Percentiles rank a stretch among this genome's conserved stretches.
phyloP scores from a whole-genome alignment of 192 early-diverging fungal genomes.

The Rhizoclosmatium globosum region DNA sequence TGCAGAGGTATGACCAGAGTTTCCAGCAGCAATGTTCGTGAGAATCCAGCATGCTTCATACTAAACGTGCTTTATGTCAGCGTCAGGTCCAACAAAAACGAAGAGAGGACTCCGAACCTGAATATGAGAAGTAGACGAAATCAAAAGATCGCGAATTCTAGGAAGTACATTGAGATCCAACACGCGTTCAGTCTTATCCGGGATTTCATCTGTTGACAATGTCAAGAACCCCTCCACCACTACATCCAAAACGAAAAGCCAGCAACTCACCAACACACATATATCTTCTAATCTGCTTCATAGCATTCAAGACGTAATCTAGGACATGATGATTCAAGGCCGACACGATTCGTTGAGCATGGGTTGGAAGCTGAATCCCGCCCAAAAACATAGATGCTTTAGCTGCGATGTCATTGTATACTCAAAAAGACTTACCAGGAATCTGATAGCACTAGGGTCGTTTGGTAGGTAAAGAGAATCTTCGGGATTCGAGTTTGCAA shows the following conservation, averaged over 20 bases:
- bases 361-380: constrained; percentile 29
- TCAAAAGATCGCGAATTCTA: constrained; percentile 24
- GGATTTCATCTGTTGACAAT: constrained; percentile 31
- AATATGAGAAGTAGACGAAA: neutral
- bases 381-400: neutral
- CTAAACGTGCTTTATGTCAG: neutral
- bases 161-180: constrained; percentile 36
- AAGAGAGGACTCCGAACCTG: constrained; percentile 9
- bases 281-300: constrained; percentile 38
- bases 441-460: constrained; percentile 14
- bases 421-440: constrained; percentile 25
- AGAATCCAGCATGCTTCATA: constrained; percentile 45
- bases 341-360: constrained; percentile 13
- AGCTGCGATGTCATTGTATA: neutral
- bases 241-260: neutral
- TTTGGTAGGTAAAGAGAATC: constrained; percentile 3
- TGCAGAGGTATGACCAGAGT: constrained; percentile 31
- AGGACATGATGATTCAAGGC: constrained; percentile 24
- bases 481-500: constrained; percentile 23
- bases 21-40: constrained; percentile 43
- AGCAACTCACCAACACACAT: constrained; percentile 37
- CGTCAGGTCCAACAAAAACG: neutral
- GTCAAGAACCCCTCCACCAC: neutral
- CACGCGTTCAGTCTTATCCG: constrained; percentile 40
- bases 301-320: constrained; percentile 35